Percentiles rank a stretch among this genome's conserved stretches.
Conservation (phyloP, 2,329 filamentous ascomycete species). For the Colletotrichum sp. region DNA sequence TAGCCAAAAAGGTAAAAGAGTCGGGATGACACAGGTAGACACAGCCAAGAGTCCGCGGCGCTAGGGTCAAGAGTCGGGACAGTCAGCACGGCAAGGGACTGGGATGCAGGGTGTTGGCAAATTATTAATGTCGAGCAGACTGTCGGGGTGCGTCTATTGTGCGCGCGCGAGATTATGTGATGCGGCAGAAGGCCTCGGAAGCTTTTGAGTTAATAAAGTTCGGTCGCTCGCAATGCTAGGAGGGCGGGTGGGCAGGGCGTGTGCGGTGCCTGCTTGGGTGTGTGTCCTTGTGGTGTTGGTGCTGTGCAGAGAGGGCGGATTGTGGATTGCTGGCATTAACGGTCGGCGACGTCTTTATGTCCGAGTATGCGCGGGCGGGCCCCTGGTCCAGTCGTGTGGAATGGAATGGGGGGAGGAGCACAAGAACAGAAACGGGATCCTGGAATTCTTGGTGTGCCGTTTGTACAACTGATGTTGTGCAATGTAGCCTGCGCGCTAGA, state of each 20-base stretch:
- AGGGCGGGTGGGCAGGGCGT: not conserved
- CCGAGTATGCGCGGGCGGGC: slow-evolving; percentile 34
- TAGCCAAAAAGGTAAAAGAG: slow-evolving; percentile 5
- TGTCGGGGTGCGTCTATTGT: slow-evolving; percentile 20
- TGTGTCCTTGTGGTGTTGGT: slow-evolving; percentile 7
- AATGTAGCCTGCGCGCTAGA: slow-evolving; percentile 13
- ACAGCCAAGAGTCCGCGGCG: slow-evolving; percentile 17
- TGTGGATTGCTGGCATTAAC: slow-evolving; percentile 22
- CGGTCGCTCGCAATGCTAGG: slow-evolving; percentile 17
- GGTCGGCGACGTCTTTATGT: slow-evolving; percentile 45
- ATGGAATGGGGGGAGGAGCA: not conserved
- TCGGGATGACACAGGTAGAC: slow-evolving; percentile 21
- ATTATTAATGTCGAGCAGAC: slow-evolving; percentile 21
- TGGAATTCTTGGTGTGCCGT: slow-evolving; percentile 13
- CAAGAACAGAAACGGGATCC: not conserved
- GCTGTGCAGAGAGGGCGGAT: not conserved
- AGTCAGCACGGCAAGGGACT: slow-evolving; percentile 15
- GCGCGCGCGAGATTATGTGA: slow-evolving; percentile 20
- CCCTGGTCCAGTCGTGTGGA: not conserved
- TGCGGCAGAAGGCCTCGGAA: slow-evolving; percentile 10
- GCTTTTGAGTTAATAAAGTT: slow-evolving; percentile 20
- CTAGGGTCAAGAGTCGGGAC: slow-evolving; percentile 6
- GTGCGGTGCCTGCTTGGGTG: not conserved
- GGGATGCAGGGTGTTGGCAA: slow-evolving; percentile 15
- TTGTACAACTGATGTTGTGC: not conserved